These are phyloP conservation scores for Pythium dissotocum DNA, from an alignment of 352 stramenopile genomes.

Conservation along the genomic window DNA sequence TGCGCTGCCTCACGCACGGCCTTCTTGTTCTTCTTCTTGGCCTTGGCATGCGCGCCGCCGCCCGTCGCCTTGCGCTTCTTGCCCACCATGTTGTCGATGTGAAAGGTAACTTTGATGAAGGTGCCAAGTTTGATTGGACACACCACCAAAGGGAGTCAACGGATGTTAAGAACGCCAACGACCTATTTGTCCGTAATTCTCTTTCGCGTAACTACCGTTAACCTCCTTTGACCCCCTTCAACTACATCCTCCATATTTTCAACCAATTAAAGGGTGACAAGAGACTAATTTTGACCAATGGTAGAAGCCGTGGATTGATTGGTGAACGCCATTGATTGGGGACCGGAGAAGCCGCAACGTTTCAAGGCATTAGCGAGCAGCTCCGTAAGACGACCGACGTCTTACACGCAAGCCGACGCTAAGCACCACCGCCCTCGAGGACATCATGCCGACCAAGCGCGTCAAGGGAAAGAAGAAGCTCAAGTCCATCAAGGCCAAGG, in stretches of 20 bases:
- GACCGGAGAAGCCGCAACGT: slow-evolving; percentile 2
- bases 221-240: not conserved
- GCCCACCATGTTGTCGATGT: slow-evolving; percentile 36
- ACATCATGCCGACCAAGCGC: slow-evolving; percentile 82
- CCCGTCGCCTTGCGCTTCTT: slow-evolving; percentile 60
- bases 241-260: not conserved
- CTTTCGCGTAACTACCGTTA: not conserved
- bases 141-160: not conserved
- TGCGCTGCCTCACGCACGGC: slow-evolving; percentile 24
- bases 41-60: slow-evolving; percentile 32
- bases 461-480: slow-evolving; percentile 91
- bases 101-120: not conserved
- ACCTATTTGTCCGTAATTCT: not conserved
- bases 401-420: not conserved
- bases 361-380: slow-evolving; percentile 19
- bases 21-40: slow-evolving; percentile 60
- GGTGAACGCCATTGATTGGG: not conserved
- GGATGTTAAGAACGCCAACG: not conserved
- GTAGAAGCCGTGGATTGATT: not conserved
- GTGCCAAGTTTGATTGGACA: not conserved
- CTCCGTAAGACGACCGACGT: not conserved
- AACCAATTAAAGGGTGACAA: not conserved
- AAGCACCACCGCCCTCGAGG: not conserved
- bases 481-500: slow-evolving; percentile 90
- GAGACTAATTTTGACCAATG: not conserved